Evolutionary conservation across 768 basidiomycete genomes (phyloP).

Genomic region (Podaxis sp.): DNA sequence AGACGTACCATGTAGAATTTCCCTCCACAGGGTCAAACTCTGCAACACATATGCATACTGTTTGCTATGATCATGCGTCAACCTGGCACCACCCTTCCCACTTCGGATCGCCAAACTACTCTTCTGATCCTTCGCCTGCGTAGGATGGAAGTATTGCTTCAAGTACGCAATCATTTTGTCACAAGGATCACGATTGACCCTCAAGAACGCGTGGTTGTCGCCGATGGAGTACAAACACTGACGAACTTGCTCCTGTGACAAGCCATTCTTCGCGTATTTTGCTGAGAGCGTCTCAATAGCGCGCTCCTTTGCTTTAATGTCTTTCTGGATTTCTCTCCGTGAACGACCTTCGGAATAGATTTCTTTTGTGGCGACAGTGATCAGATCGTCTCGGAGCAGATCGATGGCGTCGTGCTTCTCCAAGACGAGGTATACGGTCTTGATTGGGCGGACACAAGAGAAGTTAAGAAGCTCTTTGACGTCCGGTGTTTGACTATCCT

Average conservation of each 20-base stretch:
- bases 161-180: slow-evolving; percentile 79
- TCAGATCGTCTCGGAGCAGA: slow-evolving; percentile 73
- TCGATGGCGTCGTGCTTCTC: slow-evolving; percentile 64
- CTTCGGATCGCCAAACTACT: slow-evolving; percentile 76
- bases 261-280: slow-evolving; percentile 57
- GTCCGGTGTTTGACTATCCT: slow-evolving; percentile 86
- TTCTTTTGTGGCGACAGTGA: slow-evolving; percentile 78
- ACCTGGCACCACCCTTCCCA: slow-evolving; percentile 75
- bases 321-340: slow-evolving; percentile 78
- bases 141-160: slow-evolving; percentile 76
- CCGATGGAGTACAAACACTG: slow-evolving; percentile 88
- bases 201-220: slow-evolving; percentile 87
- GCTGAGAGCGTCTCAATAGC: slow-evolving; percentile 76
- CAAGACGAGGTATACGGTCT: slow-evolving; percentile 68
- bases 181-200: slow-evolving; percentile 86
- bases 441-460: slow-evolving; percentile 75
- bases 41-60: slow-evolving; percentile 87
- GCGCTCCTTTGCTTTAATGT: slow-evolving; percentile 82
- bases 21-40: slow-evolving; percentile 84
- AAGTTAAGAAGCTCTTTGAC: slow-evolving; percentile 80
- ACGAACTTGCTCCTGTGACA: slow-evolving; percentile 65
- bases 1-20: slow-evolving; percentile 73
- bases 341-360: slow-evolving; percentile 72
- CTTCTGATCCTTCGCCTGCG: slow-evolving; percentile 62
- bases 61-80: slow-evolving; percentile 82